Evolutionary conservation across 768 basidiomycete genomes (phyloP).

Genomic region (Psilocybe cubensis): DNA sequence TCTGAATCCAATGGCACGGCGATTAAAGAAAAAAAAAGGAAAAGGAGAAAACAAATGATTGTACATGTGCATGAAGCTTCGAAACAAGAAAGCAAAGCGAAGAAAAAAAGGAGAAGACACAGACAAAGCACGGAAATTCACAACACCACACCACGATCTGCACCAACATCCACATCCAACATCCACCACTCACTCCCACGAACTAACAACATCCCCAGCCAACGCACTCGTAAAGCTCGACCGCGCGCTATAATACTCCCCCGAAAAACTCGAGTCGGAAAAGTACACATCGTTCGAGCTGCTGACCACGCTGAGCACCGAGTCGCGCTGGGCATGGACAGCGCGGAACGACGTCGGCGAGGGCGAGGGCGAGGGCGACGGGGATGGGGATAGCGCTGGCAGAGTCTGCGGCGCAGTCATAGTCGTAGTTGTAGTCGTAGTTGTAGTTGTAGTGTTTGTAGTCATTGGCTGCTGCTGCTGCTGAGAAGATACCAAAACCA

Average conservation of each 20-base stretch:
- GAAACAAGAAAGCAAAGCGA: too few species aligned
- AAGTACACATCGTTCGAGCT: slow-evolving; percentile 12
- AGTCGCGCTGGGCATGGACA: neutral
- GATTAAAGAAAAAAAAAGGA: too few species aligned
- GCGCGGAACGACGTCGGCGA: neutral
- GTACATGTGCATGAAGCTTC: too few species aligned
- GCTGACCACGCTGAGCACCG: neutral
- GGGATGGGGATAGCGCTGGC: neutral
- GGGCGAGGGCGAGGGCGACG: neutral
- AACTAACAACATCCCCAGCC: too few species aligned
- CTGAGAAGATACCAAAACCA: neutral
- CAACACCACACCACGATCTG: too few species aligned
- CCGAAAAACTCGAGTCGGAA: slow-evolving; percentile 21
- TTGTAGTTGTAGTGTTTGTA: neutral
- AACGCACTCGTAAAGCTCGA: slow-evolving; percentile 22
- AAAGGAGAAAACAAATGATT: too few species aligned
- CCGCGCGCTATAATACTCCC: slow-evolving; percentile 27
- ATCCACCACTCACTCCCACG: too few species aligned
- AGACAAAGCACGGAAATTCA: too few species aligned
- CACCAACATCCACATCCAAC: too few species aligned
- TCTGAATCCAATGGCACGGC: too few species aligned
- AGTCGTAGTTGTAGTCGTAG: neutral
- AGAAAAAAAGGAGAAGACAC: too few species aligned
- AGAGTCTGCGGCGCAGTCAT: neutral
- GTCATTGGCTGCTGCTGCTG: neutral